Base-by-base conservation (phyloP, 768 basidiomycete species). In the Leucocoprinus leucothites region DNA sequence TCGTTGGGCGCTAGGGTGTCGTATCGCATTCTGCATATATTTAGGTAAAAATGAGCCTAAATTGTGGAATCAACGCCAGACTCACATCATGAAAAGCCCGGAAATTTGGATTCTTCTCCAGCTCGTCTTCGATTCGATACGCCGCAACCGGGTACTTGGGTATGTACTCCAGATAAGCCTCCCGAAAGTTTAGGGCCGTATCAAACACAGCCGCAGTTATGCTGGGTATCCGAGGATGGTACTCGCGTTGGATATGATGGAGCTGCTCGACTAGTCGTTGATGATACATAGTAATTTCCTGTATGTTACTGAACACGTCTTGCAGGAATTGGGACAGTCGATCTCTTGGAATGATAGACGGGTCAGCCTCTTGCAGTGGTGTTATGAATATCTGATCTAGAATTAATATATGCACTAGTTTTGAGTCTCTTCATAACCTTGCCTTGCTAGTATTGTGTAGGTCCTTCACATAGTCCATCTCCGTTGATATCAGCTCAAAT, bases 381-480 rank as follows among this genome's bases (percentile, higher is more conserved):
- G 80, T 81, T 51, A 96, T 80, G 62, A 91, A 97, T 73, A 98
- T 89, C 91, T 95, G 18, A 16, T 26, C 43, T 13, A 31, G 16
- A 21, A 42, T 1, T 13, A n/a, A 35, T n/a, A 50, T 9, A 53
- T n/a, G 8, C 2, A 5, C 38, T 4, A 14, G 46, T 9, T 5
- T 24, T 25, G 28, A 44, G 28, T 31, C n/a, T n/a, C 21, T 49
- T 51, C 21, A 26, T 9, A 8, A 16, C 7, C n/a, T 16, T 50
- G 38, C 53, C 48, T 53, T 46, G 34, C 91, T 88, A 48, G 97
- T 88, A 51, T 87, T 91, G 68, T 94, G 90, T 48, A 98, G 71
- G 73, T 97, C 95, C 58, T 85, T 89, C n/a, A 96, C 94, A 67
- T 96, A 97, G 22, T 85, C 82, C 94, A 98, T 98, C 71, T 98